Percentiles rank a stretch among this genome's conserved stretches.
Conservation (phyloP, 129 eudicot species). For the Escallonia herrerae region DNA sequence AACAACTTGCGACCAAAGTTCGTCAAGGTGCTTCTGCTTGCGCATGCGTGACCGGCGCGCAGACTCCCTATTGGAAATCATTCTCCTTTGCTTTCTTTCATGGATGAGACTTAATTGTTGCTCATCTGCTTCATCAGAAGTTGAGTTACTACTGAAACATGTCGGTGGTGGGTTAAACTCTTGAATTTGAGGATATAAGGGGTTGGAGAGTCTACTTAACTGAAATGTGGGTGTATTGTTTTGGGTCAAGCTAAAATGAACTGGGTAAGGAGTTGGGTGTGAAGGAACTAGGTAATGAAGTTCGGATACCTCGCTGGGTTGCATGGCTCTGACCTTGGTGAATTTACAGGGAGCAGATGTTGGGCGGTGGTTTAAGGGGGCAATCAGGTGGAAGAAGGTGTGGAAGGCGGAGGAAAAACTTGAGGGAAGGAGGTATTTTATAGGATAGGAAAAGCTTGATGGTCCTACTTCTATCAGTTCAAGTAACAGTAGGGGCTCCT, state of each 20-base stretch:
- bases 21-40: slow-evolving; percentile 91
- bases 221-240: slow-evolving; percentile 35
- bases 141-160: slow-evolving; percentile 71
- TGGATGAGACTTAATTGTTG: slow-evolving; percentile 72
- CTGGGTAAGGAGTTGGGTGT: slow-evolving; percentile 9
- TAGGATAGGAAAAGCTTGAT: slow-evolving; percentile 51
- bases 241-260: slow-evolving; percentile 31
- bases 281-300: slow-evolving; percentile 55
- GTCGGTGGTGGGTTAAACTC: slow-evolving; percentile 49
- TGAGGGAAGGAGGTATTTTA: slow-evolving; percentile 48
- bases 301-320: slow-evolving; percentile 49
- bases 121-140: slow-evolving; percentile 97
- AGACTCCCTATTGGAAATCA: slow-evolving; percentile 95
- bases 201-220: slow-evolving; percentile 24
- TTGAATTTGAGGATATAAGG: slow-evolving; percentile 49
- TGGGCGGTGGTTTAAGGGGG: background rate
- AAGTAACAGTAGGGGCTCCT: slow-evolving; percentile 25
- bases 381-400: slow-evolving; percentile 22
- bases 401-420: slow-evolving; percentile 46
- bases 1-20: slow-evolving; percentile 88
- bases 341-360: slow-evolving; percentile 8
- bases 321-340: slow-evolving; percentile 43
- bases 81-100: slow-evolving; percentile 90
- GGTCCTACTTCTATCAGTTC: slow-evolving; percentile 33
- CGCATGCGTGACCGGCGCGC: slow-evolving; percentile 98